phyloP scores from a whole-genome alignment of 2,329 filamentous ascomycete species.

The Colletotrichum sp. region DNA sequence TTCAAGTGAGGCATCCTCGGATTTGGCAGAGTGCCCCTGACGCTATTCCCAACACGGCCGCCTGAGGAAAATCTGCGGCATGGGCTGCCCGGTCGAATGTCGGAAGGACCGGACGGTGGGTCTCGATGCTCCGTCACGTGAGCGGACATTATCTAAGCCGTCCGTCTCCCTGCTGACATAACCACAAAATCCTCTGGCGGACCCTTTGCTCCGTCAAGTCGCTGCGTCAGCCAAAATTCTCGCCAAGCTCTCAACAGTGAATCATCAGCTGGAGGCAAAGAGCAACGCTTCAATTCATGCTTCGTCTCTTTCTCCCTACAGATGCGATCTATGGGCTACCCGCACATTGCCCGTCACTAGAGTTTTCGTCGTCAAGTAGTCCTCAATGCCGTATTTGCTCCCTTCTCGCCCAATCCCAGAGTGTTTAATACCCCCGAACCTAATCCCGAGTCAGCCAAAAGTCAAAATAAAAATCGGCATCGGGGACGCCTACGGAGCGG shows the following conservation, averaged over 20 bases:
- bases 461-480: not conserved
- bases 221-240: not conserved
- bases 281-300: not conserved
- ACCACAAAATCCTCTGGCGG: not conserved
- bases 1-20: not conserved
- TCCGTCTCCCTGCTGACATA: not conserved
- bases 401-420: slow-evolving; percentile 83
- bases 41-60: not conserved
- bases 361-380: slow-evolving; percentile 77
- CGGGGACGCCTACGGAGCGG: slow-evolving; percentile 41
- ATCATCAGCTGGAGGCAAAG: not conserved
- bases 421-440: slow-evolving; percentile 82
- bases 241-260: not conserved
- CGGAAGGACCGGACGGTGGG: not conserved
- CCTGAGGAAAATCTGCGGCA: not conserved
- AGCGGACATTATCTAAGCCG: not conserved
- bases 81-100: not conserved
- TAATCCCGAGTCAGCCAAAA: not conserved
- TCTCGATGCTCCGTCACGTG: not conserved
- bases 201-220: not conserved
- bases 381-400: slow-evolving; percentile 76
- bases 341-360: not conserved
- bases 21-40: not conserved
- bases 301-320: not conserved
- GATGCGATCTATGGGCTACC: not conserved